These are phyloP conservation scores for Kodamaea fungicola DNA, from an alignment of 1,139 yeast species.

Conservation along the genomic window DNA sequence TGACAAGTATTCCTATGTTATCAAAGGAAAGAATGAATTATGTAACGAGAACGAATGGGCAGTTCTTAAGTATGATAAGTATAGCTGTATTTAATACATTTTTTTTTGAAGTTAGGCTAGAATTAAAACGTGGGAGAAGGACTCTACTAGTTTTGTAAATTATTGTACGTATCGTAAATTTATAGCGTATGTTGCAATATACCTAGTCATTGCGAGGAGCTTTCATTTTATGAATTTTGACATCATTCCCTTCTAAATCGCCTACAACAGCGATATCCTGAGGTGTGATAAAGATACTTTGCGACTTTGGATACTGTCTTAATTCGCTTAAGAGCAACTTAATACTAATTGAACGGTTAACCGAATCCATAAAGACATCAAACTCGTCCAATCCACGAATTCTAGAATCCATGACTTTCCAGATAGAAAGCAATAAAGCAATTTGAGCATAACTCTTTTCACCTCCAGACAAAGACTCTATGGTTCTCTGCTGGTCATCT, in stretches of 20 bases:
- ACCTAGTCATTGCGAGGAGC: constrained; percentile 41
- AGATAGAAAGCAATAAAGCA: constrained; percentile 80
- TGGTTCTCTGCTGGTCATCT: constrained; percentile 60
- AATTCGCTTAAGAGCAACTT: constrained; percentile 69
- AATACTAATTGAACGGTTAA: constrained; percentile 80
- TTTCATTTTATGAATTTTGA: constrained; percentile 67
- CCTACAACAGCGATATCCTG: constrained; percentile 83
- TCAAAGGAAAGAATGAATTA: too few species aligned
- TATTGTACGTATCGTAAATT: too few species aligned
- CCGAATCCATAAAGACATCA: constrained; percentile 97
- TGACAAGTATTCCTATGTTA: too few species aligned
- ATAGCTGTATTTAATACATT: too few species aligned
- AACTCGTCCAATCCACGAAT: constrained; percentile 93
- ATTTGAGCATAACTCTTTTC: constrained; percentile 94
- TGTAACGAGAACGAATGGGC: too few species aligned
- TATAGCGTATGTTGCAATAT: too few species aligned
- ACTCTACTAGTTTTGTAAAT: too few species aligned
- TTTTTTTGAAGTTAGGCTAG: too few species aligned
- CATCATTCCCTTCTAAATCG: constrained; percentile 58
- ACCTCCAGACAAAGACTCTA: constrained; percentile 91
- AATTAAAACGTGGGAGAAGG: too few species aligned
- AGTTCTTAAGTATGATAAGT: too few species aligned
- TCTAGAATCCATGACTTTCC: constrained; percentile 89
- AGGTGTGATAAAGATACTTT: constrained; percentile 91
- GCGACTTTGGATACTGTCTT: constrained; percentile 58